Evolutionary conservation across 2,329 filamentous ascomycete species (phyloP), one percentile per base, ranked within the genome.

Genomic region (Emmonsiellopsis sp.): DNA sequence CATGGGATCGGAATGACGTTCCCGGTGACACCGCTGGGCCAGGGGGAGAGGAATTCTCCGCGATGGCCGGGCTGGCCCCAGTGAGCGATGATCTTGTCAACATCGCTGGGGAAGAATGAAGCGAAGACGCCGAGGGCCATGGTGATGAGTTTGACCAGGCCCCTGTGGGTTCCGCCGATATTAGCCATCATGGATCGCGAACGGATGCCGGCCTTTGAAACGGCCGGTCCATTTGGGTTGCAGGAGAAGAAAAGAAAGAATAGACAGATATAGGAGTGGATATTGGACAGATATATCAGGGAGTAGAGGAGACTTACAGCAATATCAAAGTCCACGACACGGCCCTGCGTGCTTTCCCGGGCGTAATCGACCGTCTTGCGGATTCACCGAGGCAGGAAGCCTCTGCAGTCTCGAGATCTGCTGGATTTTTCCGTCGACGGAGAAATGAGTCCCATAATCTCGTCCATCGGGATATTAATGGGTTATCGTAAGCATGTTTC

Each of bases 1-100:
- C 77, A 80, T 34, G 68, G 69, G 10, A 77, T 72, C 0, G 78
- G 77, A 1, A 66, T 62, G 34, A 79, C 72, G 54, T 76, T 75
- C 21, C 70, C 71, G 3, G 77, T 78, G 56, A 75, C 68, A 60
- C 79, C 76, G 1, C 75, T 71, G 0, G 76, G 72, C 71, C 70
- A 75, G 53, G 62, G 66, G 9, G 53, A 57, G 6, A 70, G 62
- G 6, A 67, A 65, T 51, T 67, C 63, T 13, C 66, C 67, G 13
- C 64, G 55, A 21, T 71, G 60, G 36, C 69, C 66, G 8, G 65
- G 61, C 31, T 66, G 62, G 37, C 68, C 71, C 75, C 75, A 80
- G 43, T 55, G 56, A 34, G 63, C 59, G 42, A 67, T 62, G 47
- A 65, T 65, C 21, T 64, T 64, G 53, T 72, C 69, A 46, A 71